phyloP scores from a whole-genome alignment of 108 stramenopile genomes.

The Nitzschia putrida region DNA sequence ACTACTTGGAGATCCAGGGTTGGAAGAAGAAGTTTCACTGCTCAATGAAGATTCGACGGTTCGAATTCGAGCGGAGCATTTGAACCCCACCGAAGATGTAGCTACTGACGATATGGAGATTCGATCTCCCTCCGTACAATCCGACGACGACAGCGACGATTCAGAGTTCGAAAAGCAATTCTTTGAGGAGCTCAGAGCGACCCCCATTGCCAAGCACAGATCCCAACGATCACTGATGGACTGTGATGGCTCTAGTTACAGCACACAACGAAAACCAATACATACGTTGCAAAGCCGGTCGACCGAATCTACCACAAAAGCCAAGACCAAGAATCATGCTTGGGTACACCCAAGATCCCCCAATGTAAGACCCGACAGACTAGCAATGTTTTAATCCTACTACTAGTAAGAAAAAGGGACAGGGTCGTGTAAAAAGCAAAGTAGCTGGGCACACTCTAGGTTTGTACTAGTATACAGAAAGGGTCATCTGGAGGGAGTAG shows the following conservation, averaged over 20 bases:
- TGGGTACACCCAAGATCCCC: not conserved
- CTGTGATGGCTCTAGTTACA: conserved; percentile 18
- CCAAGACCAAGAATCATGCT: conserved; percentile 4
- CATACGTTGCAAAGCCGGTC: not conserved
- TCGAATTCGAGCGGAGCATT: conserved; percentile 3
- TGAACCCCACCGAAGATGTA: conserved; percentile 1
- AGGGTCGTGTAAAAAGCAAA: too few relatives aligned
- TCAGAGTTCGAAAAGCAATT: conserved; percentile 21
- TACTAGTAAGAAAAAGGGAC: not conserved
- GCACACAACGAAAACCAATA: conserved; percentile 1
- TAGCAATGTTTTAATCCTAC: not conserved
- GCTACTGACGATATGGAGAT: conserved; percentile 11
- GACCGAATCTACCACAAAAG: conserved; percentile 10
- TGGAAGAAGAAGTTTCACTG: conserved; percentile 23
- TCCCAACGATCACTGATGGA: conserved; percentile 12
- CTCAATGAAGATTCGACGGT: conserved; percentile 10
- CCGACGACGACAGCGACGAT: conserved; percentile 22
- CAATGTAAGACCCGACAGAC: not conserved
- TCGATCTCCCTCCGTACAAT: conserved; percentile 3
- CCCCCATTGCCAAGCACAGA: not conserved
- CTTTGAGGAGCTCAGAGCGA: conserved; percentile 10
- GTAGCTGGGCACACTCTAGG: too few relatives aligned
- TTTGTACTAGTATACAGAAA: too few relatives aligned
- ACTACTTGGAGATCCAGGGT: not conserved
- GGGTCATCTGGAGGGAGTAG: too few relatives aligned